These are phyloP conservation scores for Wickerhamomyces sydowiorum DNA, from an alignment of 805 yeast species.

Conservation along the genomic window DNA sequence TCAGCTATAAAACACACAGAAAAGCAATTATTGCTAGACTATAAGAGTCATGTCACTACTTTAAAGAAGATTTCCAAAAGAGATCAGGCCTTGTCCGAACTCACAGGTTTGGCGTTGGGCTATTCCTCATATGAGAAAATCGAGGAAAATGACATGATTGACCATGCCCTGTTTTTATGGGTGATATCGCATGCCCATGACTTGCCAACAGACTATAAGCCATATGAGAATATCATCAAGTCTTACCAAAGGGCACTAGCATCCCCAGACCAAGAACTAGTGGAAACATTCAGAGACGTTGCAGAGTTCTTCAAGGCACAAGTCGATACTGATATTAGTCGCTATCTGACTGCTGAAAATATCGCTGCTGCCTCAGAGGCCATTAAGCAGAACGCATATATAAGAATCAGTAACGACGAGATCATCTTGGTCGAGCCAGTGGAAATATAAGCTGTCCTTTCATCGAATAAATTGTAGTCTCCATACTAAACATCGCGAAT, in stretches of 20 bases:
- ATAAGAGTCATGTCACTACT: conserved; percentile 39
- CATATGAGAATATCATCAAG: background rate
- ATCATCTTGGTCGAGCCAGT: conserved; percentile 1
- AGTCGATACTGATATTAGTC: background rate
- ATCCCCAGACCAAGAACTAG: background rate
- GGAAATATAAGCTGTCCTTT: background rate
- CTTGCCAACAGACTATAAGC: background rate
- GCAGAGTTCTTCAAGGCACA: background rate
- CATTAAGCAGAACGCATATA: background rate
- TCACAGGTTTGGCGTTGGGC: conserved; percentile 44
- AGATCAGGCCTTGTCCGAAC: conserved; percentile 42
- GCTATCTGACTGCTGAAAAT: background rate
- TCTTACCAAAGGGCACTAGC: too few relatives aligned
- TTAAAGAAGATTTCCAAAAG: conserved; percentile 46
- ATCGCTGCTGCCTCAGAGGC: background rate
- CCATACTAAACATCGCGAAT: background rate
- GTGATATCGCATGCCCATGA: background rate
- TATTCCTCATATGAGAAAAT: conserved; percentile 39
- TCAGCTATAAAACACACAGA: conserved; percentile 43
- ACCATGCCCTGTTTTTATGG: background rate
- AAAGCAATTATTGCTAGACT: conserved; percentile 37
- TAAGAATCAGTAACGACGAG: conserved; percentile 1
- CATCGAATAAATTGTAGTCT: background rate
- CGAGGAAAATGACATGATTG: conserved; percentile 27
- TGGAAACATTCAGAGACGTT: too few relatives aligned